phyloP scores from a whole-genome alignment of 2,329 filamentous ascomycete species.

The Magnaporthiopsis incrustans region DNA sequence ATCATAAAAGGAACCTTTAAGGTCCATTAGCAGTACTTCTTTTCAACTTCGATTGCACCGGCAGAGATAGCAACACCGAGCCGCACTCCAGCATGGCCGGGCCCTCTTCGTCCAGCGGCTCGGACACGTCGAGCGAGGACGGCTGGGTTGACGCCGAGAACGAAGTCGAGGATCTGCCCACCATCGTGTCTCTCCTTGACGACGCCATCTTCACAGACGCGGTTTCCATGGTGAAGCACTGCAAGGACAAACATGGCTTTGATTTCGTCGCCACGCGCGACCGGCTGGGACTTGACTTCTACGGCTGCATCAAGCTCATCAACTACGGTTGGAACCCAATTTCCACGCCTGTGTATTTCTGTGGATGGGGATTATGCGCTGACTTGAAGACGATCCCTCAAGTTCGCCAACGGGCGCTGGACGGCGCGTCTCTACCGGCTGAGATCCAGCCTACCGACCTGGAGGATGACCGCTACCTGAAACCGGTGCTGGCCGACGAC shows the following conservation, averaged over 20 bases:
- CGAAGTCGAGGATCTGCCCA: slow-evolving; percentile 51
- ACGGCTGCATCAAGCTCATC: slow-evolving; percentile 65
- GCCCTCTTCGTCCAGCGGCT: slow-evolving; percentile 21
- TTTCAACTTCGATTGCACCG: neutral
- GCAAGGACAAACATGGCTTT: slow-evolving; percentile 57
- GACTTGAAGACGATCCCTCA: slow-evolving; percentile 1
- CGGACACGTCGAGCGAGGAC: slow-evolving; percentile 27
- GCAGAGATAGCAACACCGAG: neutral
- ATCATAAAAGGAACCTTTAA: slow-evolving; percentile 2
- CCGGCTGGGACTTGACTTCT: slow-evolving; percentile 57
- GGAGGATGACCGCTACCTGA: slow-evolving; percentile 71
- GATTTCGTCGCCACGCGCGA: slow-evolving; percentile 57
- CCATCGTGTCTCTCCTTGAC: slow-evolving; percentile 61
- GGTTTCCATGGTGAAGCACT: slow-evolving; percentile 58
- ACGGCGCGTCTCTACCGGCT: slow-evolving; percentile 39
- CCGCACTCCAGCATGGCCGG: slow-evolving; percentile 8
- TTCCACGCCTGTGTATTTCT: neutral
- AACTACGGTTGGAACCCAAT: slow-evolving; percentile 47
- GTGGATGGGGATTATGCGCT: neutral
- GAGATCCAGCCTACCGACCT: slow-evolving; percentile 56
- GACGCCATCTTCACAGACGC: slow-evolving; percentile 57
- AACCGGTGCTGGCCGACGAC: slow-evolving; percentile 82
- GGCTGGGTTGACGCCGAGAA: slow-evolving; percentile 30
- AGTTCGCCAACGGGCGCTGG: slow-evolving; percentile 41
- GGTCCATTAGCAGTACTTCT: neutral